Conservation (phyloP, 2,329 filamentous ascomycete genomes). For the Stemphylium vesicarium region DNA sequence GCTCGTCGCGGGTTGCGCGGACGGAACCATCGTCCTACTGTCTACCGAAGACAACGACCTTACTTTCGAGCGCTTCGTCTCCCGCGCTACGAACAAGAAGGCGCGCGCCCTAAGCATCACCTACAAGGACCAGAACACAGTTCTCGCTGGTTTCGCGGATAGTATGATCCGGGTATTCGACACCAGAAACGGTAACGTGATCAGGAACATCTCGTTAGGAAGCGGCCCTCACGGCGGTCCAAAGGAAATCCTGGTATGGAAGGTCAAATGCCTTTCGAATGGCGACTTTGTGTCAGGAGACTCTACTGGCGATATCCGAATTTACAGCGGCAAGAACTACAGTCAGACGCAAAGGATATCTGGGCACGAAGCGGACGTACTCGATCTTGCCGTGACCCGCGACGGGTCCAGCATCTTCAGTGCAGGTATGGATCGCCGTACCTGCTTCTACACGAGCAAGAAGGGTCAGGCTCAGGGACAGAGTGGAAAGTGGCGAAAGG, state of each 20-base stretch:
- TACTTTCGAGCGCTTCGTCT: conserved; percentile 76
- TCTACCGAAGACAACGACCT: conserved; percentile 85
- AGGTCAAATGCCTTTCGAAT: conserved; percentile 83
- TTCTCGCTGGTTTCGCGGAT: conserved; percentile 94
- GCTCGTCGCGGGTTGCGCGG: conserved; percentile 86
- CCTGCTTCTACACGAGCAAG: conserved; percentile 73
- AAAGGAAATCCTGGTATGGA: conserved; percentile 90
- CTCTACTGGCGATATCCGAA: conserved; percentile 88
- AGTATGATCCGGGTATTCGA: conserved; percentile 93
- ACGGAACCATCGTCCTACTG: conserved; percentile 86
- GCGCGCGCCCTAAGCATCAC: conserved; percentile 88
- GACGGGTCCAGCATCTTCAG: conserved; percentile 86
- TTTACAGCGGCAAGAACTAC: conserved; percentile 94
- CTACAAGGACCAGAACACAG: conserved; percentile 82
- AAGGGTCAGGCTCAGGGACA: conserved; percentile 44
- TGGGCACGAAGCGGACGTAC: conserved; percentile 85
- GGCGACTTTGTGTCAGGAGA: conserved; percentile 94
- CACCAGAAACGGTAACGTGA: conserved; percentile 74
- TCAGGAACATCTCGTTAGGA: conserved; percentile 86
- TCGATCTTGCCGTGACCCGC: conserved; percentile 81
- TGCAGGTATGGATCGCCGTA: conserved; percentile 88
- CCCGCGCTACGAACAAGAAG: conserved; percentile 80
- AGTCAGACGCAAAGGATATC: conserved; percentile 85
- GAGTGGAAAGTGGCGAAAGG: conserved; percentile 73
- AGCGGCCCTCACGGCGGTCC: conserved; percentile 76